Base-by-base conservation (phyloP, 2,329 filamentous ascomycete species). In the Zalaria obscura region DNA sequence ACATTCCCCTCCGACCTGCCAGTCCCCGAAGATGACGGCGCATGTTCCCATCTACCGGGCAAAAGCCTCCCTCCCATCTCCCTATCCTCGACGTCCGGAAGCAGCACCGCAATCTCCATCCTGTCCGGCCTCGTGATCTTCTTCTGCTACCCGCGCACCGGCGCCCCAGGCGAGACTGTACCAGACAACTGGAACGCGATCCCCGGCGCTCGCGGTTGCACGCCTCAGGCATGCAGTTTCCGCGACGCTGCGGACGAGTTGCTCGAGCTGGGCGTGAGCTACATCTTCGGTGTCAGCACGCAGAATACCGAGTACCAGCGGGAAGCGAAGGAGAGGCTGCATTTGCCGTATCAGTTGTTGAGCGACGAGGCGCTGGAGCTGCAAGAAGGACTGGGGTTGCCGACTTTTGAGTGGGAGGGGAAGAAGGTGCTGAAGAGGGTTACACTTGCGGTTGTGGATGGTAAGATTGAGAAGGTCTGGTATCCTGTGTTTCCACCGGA, bases 401-500 rank as follows among this genome's bases (percentile, higher is more conserved):
- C 60, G 35, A 60, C 56, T 3, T 62, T 67, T 41, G 57, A 63
- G 9, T 67, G 57, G 55, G 45, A 63, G 40, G 57, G 56, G 4
- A 52, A 48, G 41, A 55, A 44, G 37, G 43, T 66, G 36, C 55
- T 60, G 35, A 64, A 61, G 48, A 50, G 63, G 31, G 47, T 66
- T 41, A 58, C 55, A 37, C 46, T 67, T 43, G 60, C 58, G 6
- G 47, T 66, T 25, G 48, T 61, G 41, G 55, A 64, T 47, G 63
- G 62, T 4, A 59, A 51, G 48, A 55, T 67, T 31, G 46, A 58
- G 36, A 61, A 60, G 47, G 56, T 63, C 11, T 66, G 57, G 53
- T 67, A 65, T 55, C 62, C 60, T n/a, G 61, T 66, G 5, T 62
- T 66, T 47, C 59, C 63, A 39, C 60, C 64, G 10, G 55, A 64